Evolutionary conservation across 169 alveolate genomes (phyloP).

Genomic region (Plasmodium berghei): DNA sequence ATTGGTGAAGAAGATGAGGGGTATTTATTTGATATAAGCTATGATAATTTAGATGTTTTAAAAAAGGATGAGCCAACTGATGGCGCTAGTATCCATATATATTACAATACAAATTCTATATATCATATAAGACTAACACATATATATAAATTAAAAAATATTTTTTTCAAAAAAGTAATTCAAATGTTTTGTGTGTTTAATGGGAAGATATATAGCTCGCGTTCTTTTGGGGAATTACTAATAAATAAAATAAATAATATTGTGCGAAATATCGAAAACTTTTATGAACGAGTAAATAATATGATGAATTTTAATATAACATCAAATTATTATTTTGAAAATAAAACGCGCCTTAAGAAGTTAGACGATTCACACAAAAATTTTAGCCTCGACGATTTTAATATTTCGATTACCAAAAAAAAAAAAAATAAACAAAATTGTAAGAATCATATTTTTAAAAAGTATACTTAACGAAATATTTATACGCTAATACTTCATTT

Average conservation of each 20-base stretch:
- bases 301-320: constrained; percentile 67
- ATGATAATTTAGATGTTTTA: constrained; percentile 52
- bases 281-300: constrained; percentile 43
- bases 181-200: constrained; percentile 68
- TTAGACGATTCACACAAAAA: constrained; percentile 9
- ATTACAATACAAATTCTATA: constrained; percentile 65
- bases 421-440: background rate
- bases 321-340: constrained; percentile 64
- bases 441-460: no score
- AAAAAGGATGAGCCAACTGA: constrained; percentile 57
- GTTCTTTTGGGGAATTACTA: constrained; percentile 69
- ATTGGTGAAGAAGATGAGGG: constrained; percentile 68
- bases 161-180: constrained; percentile 21
- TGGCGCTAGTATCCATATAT: constrained; percentile 42
- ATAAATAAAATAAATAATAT: constrained; percentile 58
- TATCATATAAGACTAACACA: constrained; percentile 52
- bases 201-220: constrained; percentile 65
- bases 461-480: background rate
- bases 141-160: constrained; percentile 46
- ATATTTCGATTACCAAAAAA: constrained; percentile 43
- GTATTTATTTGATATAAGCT: constrained; percentile 39
- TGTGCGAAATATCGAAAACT: constrained; percentile 61
- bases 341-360: background rate
- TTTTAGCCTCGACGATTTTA: constrained; percentile 37
- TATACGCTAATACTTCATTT: background rate